phyloP scores from a whole-genome alignment of 441 rosid genomes.

The Geranium incanum region DNA sequence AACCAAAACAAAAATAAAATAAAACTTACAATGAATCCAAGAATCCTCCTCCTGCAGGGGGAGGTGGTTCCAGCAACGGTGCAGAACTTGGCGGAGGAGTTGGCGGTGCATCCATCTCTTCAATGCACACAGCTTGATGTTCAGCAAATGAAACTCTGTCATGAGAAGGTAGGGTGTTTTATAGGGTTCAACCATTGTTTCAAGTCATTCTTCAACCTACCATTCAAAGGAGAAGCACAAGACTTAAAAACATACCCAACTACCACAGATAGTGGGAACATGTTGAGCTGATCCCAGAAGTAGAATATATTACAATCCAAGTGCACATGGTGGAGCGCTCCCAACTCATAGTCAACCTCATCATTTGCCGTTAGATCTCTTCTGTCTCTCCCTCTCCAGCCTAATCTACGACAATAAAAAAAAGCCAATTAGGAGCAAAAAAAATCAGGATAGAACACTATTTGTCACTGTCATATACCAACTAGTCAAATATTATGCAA shows the following conservation, averaged over 20 bases:
- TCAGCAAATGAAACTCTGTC: neutral
- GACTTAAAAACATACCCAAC: slow-evolving; percentile 14
- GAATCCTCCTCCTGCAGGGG: slow-evolving; percentile 24
- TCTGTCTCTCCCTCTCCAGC: neutral
- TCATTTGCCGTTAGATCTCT: slow-evolving; percentile 2
- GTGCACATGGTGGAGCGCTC: neutral
- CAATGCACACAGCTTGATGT: neutral
- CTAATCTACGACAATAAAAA: neutral
- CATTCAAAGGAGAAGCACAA: slow-evolving; percentile 35
- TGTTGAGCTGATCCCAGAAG: neutral
- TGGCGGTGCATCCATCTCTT: slow-evolving; percentile 37
- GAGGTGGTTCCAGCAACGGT: slow-evolving; percentile 27
- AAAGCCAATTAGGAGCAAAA: neutral
- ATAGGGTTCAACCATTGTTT: slow-evolving; percentile 13
- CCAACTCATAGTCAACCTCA: slow-evolving; percentile 2
- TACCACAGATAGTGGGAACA: neutral
- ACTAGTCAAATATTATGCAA: slow-evolving; percentile 2
- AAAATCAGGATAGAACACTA: neutral
- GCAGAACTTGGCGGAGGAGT: slow-evolving; percentile 27
- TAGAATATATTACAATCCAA: neutral
- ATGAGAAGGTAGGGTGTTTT: slow-evolving; percentile 12
- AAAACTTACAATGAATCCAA: slow-evolving; percentile 34
- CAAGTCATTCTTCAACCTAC: slow-evolving; percentile 33
- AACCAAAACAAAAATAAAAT: neutral
- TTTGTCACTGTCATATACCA: neutral